Evolutionary conservation across 108 stramenopile species (phyloP).

Genomic region (Nannochloropsis gaditana): DNA sequence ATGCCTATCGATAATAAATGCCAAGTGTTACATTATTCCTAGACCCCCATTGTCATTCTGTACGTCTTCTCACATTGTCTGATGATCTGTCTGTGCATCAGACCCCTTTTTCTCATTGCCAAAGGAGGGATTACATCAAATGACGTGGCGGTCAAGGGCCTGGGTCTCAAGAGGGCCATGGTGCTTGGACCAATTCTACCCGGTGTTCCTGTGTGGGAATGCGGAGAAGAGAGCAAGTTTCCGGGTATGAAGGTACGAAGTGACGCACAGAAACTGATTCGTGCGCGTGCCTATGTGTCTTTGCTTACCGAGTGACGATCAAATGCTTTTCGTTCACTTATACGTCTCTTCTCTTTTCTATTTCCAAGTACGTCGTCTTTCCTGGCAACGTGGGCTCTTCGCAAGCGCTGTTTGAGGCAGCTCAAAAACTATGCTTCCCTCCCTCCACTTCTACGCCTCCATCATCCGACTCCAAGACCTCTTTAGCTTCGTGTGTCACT

Average conservation of each 20-base stretch:
- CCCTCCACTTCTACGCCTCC: background rate
- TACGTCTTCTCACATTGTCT: too few relatives aligned
- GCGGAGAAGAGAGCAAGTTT: conserved; percentile 44
- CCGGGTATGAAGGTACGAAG: conserved; percentile 39
- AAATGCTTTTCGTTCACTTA: too few relatives aligned
- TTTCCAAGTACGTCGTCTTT: conserved; percentile 54
- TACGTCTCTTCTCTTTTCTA: background rate
- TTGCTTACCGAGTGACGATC: too few relatives aligned
- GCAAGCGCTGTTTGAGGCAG: conserved; percentile 49
- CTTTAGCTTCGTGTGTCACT: background rate
- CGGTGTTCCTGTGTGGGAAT: conserved; percentile 54
- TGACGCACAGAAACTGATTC: background rate
- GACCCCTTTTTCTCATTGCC: conserved; percentile 53
- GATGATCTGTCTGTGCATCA: background rate
- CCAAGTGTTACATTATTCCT: too few relatives aligned
- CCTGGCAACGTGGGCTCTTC: conserved; percentile 59
- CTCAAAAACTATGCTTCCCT: conserved; percentile 22
- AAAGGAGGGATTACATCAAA: conserved; percentile 63
- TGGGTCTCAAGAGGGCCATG: conserved; percentile 45
- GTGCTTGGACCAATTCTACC: conserved; percentile 59
- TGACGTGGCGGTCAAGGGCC: conserved; percentile 54
- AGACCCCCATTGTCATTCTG: too few relatives aligned
- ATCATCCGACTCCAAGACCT: background rate
- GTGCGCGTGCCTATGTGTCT: background rate
- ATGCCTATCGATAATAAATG: too few relatives aligned